Conservation (phyloP, 2,329 filamentous ascomycete genomes). For the Neofusicoccum laricinum region DNA sequence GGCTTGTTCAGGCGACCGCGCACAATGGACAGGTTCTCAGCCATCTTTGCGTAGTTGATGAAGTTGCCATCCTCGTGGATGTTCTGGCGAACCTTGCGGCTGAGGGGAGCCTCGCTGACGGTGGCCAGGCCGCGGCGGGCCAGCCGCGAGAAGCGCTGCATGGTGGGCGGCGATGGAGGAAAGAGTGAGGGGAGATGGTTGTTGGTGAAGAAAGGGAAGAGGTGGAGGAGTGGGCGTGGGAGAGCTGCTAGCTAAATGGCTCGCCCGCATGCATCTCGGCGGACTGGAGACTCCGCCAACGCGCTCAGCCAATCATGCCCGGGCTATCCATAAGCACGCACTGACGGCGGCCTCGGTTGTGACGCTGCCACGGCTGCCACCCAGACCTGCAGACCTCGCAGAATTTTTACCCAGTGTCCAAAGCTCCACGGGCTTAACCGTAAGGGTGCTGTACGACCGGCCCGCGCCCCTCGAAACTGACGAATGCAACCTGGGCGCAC, state of each 20-base stretch:
- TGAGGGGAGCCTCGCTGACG: constrained; percentile 78
- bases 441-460: background rate
- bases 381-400: background rate
- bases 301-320: background rate
- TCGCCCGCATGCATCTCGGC: background rate
- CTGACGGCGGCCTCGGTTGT: too few species aligned
- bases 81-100: constrained; percentile 97
- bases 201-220: constrained; percentile 24
- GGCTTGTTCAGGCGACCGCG: constrained; percentile 86
- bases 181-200: constrained; percentile 32
- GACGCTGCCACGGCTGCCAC: too few species aligned
- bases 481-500: constrained; percentile 3
- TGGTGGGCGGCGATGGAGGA: constrained; percentile 45
- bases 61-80: constrained; percentile 94
- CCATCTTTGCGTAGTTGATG: constrained; percentile 99
- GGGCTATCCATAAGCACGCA: too few species aligned
- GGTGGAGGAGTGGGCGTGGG: constrained; percentile 10
- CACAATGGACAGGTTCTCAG: constrained; percentile 91
- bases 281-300: too few species aligned
- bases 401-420: background rate
- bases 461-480: background rate
- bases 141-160: constrained; percentile 69
- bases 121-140: constrained; percentile 72
- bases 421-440: background rate
- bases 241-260: too few species aligned